Evolutionary conservation across 2,329 filamentous ascomycete species (phyloP).

Genomic region (Calcarisporium arbuscula): DNA sequence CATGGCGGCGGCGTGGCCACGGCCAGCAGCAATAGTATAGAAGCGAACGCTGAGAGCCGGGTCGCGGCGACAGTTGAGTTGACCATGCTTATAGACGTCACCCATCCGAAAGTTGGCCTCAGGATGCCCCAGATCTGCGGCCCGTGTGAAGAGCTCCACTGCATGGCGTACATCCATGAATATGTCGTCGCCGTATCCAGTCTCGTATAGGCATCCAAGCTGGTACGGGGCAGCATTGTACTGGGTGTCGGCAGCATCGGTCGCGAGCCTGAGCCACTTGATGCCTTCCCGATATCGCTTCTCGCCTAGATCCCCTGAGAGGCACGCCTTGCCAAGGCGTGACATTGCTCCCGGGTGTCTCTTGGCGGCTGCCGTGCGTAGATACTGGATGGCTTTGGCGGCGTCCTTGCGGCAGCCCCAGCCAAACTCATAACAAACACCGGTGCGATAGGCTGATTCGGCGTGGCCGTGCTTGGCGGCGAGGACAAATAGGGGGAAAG

Average conservation of each 20-base stretch:
- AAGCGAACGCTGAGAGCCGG: constrained; percentile 93
- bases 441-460: constrained; percentile 88
- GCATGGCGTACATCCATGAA: constrained; percentile 88
- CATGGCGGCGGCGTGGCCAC: constrained; percentile 80
- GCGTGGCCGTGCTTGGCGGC: constrained; percentile 96
- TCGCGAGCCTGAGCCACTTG: constrained; percentile 91
- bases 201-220: constrained; percentile 79
- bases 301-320: constrained; percentile 81
- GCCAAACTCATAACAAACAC: constrained; percentile 93
- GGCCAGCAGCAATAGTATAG: constrained; percentile 86
- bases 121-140: constrained; percentile 81
- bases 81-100: constrained; percentile 94
- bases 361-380: constrained; percentile 83
- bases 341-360: constrained; percentile 93
- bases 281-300: constrained; percentile 85
- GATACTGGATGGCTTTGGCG: constrained; percentile 87
- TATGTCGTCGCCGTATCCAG: constrained; percentile 87
- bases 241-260: constrained; percentile 80
- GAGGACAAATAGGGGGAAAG: constrained; percentile 84
- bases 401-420: constrained; percentile 91
- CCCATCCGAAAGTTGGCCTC: constrained; percentile 84
- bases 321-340: constrained; percentile 80
- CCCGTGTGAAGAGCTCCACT: constrained; percentile 87
- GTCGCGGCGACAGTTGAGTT: constrained; percentile 79
- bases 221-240: constrained; percentile 93